Base-by-base conservation (phyloP, 2,329 filamentous ascomycete genomes). In the Cercospora sp. region DNA sequence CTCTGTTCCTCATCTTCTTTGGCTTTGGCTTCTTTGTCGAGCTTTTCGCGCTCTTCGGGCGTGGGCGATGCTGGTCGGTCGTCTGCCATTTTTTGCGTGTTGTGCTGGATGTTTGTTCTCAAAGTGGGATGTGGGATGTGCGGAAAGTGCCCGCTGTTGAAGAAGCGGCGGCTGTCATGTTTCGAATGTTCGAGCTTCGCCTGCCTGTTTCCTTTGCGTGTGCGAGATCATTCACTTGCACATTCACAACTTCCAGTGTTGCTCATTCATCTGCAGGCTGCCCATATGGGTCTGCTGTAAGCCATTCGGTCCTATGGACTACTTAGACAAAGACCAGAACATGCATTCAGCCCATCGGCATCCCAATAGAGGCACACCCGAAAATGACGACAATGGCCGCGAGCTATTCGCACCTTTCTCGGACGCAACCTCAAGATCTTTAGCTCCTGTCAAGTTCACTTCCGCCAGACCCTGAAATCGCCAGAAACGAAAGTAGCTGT, bases 1-100 rank as follows among this genome's bases (percentile, higher is more conserved):
- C 89, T 91, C 84, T 99, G 95, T 83, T 99, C 95, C 75, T 90
- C 91, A 66, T 87, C 85, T 83, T 99, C 93, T 79, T 90, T 89
- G 70, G 88, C 90, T 76, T 85, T 85, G 72, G 84, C 84, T 74
- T 87, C 87, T 71, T 83, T 83, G 75, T 89, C 87, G 72, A 84
- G 81, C 70, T 80, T 82, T 68, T 85, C 82, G 69, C 85, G 86
- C 76, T 87, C 84, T 66, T 83, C 81, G 24, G 85, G 83, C 13
- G 85, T 82, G 3, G 85, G 85, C 16, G 84, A 85, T 34, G 79
- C 63, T 30, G 77, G 71, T 57, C 75, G 62, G 30, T 77, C 73
- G 32, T 74, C 73, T 28, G 72, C 68, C 74, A 75, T 76, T 63
- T 70, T 65, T 13, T 63, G 26, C 16, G 18, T 16, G 28, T 63